phyloP scores from a whole-genome alignment of 1,284 basidiomycete genomes.

The Volvariella volvacea region DNA sequence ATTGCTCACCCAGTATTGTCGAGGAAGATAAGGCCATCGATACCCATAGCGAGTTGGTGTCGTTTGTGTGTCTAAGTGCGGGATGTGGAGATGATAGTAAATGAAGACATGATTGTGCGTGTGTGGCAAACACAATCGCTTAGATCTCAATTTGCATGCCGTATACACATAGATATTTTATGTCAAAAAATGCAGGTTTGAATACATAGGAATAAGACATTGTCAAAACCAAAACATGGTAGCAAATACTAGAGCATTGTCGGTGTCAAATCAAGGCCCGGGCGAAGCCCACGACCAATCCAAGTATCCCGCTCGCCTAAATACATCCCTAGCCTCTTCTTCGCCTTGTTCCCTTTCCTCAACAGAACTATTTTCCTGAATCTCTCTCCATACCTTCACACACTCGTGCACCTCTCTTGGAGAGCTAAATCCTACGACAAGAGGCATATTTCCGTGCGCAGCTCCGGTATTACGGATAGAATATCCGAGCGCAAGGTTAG shows the following conservation, averaged over 20 bases:
- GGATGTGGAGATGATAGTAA: neutral
- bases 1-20: constrained; percentile 68
- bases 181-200: neutral
- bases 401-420: constrained; percentile 71
- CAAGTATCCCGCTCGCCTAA: constrained; percentile 43
- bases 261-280: constrained; percentile 12
- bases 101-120: constrained; percentile 7
- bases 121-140: constrained; percentile 1
- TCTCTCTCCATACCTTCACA: constrained; percentile 59
- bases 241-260: neutral
- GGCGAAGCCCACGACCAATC: constrained; percentile 67
- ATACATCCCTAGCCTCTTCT: constrained; percentile 36
- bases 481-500: constrained; percentile 70
- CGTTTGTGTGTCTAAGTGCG: neutral
- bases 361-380: constrained; percentile 30
- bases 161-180: too few relatives aligned
- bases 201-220: constrained; percentile 2
- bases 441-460: constrained; percentile 46
- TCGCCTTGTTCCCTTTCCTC: constrained; percentile 44
- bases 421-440: constrained; percentile 72
- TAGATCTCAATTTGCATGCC: too few relatives aligned
- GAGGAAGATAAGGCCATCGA: constrained; percentile 89
- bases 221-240: neutral
- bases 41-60: constrained; percentile 44
- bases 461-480: constrained; percentile 50